phyloP scores from a whole-genome alignment of 2,329 filamentous ascomycete genomes.

The Pseudogymnoascus sp. region DNA sequence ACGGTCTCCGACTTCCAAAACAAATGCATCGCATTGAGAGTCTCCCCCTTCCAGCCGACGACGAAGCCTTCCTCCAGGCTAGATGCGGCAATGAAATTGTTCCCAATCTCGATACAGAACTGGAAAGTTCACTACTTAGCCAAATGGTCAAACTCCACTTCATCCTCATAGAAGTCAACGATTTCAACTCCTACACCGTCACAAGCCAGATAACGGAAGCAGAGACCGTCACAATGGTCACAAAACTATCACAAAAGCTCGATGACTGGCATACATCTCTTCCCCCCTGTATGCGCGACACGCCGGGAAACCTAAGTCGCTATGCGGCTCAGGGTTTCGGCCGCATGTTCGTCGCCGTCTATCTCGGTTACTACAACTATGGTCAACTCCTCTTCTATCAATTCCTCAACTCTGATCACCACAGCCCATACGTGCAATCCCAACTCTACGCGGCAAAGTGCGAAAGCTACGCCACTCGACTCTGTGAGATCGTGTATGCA shows the following conservation, averaged over 20 bases:
- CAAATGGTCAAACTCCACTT: slow-evolving; percentile 31
- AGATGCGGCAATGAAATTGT: slow-evolving; percentile 19
- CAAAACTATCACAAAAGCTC: slow-evolving; percentile 25
- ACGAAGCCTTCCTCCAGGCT: slow-evolving; percentile 27
- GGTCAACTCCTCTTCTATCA: slow-evolving; percentile 37
- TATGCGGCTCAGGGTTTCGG: slow-evolving; percentile 31
- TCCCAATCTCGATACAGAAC: slow-evolving; percentile 16
- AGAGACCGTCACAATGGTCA: slow-evolving; percentile 19
- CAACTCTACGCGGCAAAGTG: slow-evolving; percentile 29
- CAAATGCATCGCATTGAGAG: slow-evolving; percentile 23
- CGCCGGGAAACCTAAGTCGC: slow-evolving; percentile 29
- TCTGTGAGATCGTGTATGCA: slow-evolving; percentile 33
- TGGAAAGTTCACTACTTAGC: slow-evolving; percentile 24
- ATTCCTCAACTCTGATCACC: slow-evolving; percentile 29
- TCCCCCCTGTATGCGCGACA: slow-evolving; percentile 29
- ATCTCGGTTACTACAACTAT: slow-evolving; percentile 38
- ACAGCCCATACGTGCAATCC: slow-evolving; percentile 11
- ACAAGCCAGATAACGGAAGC: slow-evolving; percentile 18
- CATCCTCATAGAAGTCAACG: slow-evolving; percentile 33
- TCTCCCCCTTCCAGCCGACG: slow-evolving; percentile 31
- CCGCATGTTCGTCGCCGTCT: slow-evolving; percentile 34
- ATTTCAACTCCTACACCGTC: slow-evolving; percentile 28
- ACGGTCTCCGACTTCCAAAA: slow-evolving; percentile 29
- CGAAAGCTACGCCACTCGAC: slow-evolving; percentile 30
- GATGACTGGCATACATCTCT: slow-evolving; percentile 29